Evolutionary conservation across 2,329 filamentous ascomycete species (phyloP).

Genomic region (Drechslerella dactyloides): DNA sequence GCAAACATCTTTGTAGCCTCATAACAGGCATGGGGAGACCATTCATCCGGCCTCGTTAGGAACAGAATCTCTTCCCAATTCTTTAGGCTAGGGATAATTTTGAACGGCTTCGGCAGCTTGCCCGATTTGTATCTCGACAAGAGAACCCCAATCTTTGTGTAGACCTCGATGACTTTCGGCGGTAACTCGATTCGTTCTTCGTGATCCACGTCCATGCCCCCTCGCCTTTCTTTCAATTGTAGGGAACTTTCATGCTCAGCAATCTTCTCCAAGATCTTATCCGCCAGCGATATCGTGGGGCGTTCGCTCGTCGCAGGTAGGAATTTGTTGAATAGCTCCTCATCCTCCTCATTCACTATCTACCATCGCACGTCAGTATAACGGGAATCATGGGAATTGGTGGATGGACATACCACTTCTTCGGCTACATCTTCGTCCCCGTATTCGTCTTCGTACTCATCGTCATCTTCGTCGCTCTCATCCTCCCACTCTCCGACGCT

Average conservation of each 20-base stretch:
- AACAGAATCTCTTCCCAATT: conserved; percentile 88
- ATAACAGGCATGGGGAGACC: conserved; percentile 81
- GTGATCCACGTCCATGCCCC: conserved; percentile 56
- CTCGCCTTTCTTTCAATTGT: conserved; percentile 57
- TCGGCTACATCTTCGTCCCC: conserved; percentile 35
- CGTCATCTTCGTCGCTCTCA: conserved; percentile 51
- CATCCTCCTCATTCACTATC: conserved; percentile 85
- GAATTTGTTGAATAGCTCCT: conserved; percentile 90
- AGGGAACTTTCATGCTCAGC: conserved; percentile 81
- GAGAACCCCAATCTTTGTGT: conserved; percentile 86
- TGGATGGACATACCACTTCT: conserved; percentile 26
- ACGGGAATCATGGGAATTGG: background rate
- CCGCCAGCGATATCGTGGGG: conserved; percentile 79
- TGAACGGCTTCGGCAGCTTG: conserved; percentile 97
- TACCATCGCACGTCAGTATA: conserved; percentile 56
- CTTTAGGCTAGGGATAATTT: conserved; percentile 89
- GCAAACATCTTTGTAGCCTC: conserved; percentile 93
- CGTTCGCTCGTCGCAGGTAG: conserved; percentile 77
- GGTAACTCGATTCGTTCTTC: conserved; percentile 87
- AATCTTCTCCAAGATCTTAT: conserved; percentile 93
- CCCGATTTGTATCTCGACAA: conserved; percentile 93
- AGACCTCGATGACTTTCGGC: conserved; percentile 90
- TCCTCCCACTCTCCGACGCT: conserved; percentile 50
- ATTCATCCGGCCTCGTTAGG: conserved; percentile 79
- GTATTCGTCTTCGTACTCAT: conserved; percentile 48